Evolutionary conservation across 176 grass and related monocot genomes (phyloP).

Genomic region (Alopecurus myosuroides): DNA sequence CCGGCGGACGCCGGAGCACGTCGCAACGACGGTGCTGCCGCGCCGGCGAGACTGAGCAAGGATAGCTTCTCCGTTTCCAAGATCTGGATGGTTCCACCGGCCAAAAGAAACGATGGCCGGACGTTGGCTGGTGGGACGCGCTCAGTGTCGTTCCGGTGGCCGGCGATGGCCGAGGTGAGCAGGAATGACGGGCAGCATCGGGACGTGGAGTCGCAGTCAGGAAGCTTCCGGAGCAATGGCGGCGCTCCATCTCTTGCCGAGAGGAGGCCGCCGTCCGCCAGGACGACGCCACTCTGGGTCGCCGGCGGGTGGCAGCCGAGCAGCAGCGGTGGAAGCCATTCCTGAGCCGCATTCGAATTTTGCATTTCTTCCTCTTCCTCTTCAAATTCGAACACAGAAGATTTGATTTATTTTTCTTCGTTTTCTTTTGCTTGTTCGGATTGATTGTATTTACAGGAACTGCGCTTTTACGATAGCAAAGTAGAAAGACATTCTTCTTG

Average conservation of each 20-base stretch:
- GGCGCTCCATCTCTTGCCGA: conserved; percentile 22
- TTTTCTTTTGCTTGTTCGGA: background rate
- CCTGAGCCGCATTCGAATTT: conserved; percentile 21
- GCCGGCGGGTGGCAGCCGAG: conserved; percentile 36
- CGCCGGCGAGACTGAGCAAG: conserved; percentile 25
- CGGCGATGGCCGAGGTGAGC: conserved; percentile 24
- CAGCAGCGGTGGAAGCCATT: conserved; percentile 26
- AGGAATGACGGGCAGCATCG: conserved; percentile 20
- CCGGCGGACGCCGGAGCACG: background rate
- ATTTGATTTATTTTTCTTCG: background rate
- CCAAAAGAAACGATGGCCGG: conserved; percentile 4
- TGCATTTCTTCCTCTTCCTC: background rate
- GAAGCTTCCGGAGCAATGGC: background rate
- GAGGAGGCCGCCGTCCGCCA: conserved; percentile 38
- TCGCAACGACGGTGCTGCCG: background rate
- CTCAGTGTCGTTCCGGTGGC: conserved; percentile 62
- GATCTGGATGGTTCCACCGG: conserved; percentile 44
- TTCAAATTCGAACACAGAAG: background rate
- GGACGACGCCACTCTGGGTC: conserved; percentile 47
- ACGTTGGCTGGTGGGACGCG: conserved; percentile 18
- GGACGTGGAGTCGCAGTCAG: conserved; percentile 43
- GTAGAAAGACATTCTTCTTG: background rate
- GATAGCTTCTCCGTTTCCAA: conserved; percentile 84
- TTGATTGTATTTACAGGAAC: background rate
- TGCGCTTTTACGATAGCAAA: background rate